Conservation (phyloP, 179 eudicot species). For the Spergularia azorica region DNA sequence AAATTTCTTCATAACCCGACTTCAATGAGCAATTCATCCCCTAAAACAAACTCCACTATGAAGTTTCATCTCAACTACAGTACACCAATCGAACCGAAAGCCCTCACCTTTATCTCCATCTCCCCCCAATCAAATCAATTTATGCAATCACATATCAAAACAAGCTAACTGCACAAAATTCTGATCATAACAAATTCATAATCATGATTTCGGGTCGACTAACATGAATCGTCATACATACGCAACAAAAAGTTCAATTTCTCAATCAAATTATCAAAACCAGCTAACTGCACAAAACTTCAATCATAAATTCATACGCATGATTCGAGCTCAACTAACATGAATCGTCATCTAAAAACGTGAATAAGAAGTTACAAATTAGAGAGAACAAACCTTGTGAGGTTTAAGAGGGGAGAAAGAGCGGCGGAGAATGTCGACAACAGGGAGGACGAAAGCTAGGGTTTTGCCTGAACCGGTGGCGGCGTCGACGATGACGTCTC, state of each 20-base stretch:
- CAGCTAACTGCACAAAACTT: background rate
- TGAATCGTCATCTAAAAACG: background rate
- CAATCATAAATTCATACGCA: no score
- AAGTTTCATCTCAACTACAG: background rate
- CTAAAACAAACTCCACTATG: background rate
- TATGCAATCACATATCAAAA: no score
- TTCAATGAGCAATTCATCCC: background rate
- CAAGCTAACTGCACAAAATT: no score
- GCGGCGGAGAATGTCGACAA: conserved; percentile 81
- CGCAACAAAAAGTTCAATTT: no score
- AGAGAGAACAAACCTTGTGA: conserved; percentile 50
- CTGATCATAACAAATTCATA: no score
- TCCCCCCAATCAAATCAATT: no score
- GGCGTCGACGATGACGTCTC: conserved; percentile 92
- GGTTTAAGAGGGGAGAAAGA: conserved; percentile 48
- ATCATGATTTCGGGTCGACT: no score
- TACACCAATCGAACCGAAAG: background rate
- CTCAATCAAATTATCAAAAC: no score
- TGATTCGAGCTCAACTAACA: background rate
- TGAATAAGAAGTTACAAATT: background rate
- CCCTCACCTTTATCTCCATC: no score
- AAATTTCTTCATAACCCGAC: background rate
- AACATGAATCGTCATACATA: no score
- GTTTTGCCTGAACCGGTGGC: conserved; percentile 98
- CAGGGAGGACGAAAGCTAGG: conserved; percentile 78